These are phyloP conservation scores for Ophidiomyces ophidiicola DNA, from an alignment of 2,329 filamentous ascomycete genomes.

Conservation along the genomic window DNA sequence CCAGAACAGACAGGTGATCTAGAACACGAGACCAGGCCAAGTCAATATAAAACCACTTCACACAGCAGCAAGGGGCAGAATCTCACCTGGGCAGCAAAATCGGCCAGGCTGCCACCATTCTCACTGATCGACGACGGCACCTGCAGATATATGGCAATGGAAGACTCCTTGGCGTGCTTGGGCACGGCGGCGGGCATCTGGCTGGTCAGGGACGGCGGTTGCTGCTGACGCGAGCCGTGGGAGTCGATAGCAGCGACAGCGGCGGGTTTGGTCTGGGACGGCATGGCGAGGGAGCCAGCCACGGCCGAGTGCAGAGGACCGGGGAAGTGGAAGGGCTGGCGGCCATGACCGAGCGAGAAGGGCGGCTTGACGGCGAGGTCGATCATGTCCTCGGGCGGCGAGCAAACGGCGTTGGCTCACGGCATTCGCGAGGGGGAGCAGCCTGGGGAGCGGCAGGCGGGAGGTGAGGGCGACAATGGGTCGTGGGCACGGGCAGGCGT, in stretches of 20 bases:
- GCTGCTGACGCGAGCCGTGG: conserved; percentile 16
- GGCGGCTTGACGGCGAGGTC: conserved; percentile 29
- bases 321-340: conserved; percentile 18
- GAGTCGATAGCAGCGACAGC: too few relatives aligned
- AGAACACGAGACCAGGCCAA: conserved; percentile 5
- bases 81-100: conserved; percentile 69
- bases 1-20: conserved; percentile 97
- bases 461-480: too few relatives aligned
- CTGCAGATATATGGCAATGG: conserved; percentile 46
- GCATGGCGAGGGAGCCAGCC: conserved; percentile 15
- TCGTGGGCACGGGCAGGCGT: conserved; percentile 4
- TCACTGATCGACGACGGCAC: conserved; percentile 66
- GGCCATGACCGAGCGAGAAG: conserved; percentile 24
- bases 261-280: neutral
- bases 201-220: conserved; percentile 20
- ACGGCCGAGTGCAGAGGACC: conserved; percentile 8
- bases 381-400: conserved; percentile 33
- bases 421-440: conserved; percentile 2
- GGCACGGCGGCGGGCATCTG: conserved; percentile 17
- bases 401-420: conserved; percentile 26
- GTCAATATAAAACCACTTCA: neutral
- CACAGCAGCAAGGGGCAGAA: conserved; percentile 6
- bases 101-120: conserved; percentile 61
- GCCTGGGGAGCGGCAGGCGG: too few relatives aligned
- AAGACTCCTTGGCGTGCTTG: conserved; percentile 21